These are phyloP conservation scores for Mucor saturninus DNA, from an alignment of 371 early-diverging fungal genomes.

Conservation along the genomic window DNA sequence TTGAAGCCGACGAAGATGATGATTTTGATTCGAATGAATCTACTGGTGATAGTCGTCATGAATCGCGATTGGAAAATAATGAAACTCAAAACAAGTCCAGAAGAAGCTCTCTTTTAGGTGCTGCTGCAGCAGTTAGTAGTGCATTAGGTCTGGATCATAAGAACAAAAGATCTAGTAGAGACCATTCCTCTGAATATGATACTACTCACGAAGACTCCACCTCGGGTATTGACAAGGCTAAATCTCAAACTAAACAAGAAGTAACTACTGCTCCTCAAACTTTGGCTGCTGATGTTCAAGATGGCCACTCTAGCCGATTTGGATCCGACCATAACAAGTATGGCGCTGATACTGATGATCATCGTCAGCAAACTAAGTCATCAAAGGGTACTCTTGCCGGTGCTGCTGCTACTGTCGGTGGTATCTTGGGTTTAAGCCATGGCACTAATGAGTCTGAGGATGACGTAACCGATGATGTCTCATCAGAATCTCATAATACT, in stretches of 20 bases:
- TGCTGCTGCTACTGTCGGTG: slow-evolving; percentile 1
- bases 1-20: neutral
- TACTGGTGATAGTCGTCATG: neutral
- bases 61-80: neutral
- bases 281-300: no score
- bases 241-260: no score
- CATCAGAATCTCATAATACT: neutral
- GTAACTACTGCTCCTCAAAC: no score
- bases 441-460: neutral
- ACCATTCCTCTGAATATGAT: no score
- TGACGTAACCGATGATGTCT: no score
- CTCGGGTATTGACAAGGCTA: no score
- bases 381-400: neutral
- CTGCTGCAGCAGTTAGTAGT: no score
- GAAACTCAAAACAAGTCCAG: neutral
- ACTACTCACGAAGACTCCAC: no score
- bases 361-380: neutral
- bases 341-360: neutral
- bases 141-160: no score
- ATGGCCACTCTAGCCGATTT: no score
- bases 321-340: neutral
- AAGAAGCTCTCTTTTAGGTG: no score
- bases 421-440: neutral
- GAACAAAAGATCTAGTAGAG: no score
- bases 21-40: neutral